phyloP scores from a whole-genome alignment of 2,329 filamentous ascomycete species.

The Aureobasidium sp. region DNA sequence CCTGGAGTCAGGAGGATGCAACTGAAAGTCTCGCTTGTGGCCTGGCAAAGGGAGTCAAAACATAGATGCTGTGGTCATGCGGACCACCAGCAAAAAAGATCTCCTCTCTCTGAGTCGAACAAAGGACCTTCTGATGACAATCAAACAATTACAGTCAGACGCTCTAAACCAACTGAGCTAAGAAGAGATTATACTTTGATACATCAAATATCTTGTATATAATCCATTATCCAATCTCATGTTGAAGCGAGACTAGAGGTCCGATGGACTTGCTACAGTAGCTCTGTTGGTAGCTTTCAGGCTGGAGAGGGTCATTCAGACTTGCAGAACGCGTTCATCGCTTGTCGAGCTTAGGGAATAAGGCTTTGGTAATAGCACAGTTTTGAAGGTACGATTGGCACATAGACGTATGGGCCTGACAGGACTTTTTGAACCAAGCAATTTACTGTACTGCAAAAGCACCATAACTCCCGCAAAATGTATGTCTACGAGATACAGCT shows the following conservation, averaged over 20 bases:
- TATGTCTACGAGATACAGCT: too few species aligned
- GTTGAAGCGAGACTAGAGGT: too few species aligned
- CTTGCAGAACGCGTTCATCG: neutral
- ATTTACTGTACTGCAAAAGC: neutral
- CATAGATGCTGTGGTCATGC: neutral
- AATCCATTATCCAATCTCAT: accelerated
- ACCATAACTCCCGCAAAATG: neutral
- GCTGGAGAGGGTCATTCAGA: neutral
- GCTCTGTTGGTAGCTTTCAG: neutral
- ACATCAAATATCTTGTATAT: neutral
- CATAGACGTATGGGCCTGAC: accelerated
- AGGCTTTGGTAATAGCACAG: neutral
- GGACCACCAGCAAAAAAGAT: neutral
- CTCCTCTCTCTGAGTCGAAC: conserved; percentile 15
- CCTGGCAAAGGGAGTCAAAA: neutral
- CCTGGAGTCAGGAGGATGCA: too few species aligned
- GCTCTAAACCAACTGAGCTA: conserved; percentile 16
- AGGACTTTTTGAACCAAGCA: neutral
- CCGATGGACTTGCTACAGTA: too few species aligned
- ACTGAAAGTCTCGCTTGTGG: too few species aligned
- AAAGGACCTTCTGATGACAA: conserved; percentile 15
- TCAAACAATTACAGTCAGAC: conserved; percentile 13
- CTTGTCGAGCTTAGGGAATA: neutral
- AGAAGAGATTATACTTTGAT: neutral
- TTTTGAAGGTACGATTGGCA: neutral